A percentile compares a stretch with the other conserved stretches of the same genome.
Conservation (phyloP, 306 rosid genomes). For the Vicia faba region DNA sequence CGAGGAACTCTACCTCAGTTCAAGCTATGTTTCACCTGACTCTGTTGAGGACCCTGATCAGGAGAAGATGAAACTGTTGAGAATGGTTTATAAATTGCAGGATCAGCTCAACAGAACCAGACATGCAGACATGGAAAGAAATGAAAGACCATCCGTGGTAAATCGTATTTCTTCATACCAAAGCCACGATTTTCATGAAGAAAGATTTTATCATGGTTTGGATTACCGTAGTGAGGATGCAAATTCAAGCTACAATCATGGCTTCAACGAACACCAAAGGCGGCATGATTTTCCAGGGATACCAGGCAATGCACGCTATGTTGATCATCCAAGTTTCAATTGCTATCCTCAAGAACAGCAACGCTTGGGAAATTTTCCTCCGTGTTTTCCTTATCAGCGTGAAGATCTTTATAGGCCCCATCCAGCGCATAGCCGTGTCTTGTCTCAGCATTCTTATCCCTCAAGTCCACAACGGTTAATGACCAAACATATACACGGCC, state of each 20-base stretch:
- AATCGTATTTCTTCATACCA: constrained; percentile 42
- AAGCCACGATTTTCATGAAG: constrained; percentile 46
- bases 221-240: constrained; percentile 45
- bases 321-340: constrained; percentile 50
- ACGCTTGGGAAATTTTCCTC: constrained; percentile 60
- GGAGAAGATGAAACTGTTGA: constrained; percentile 67
- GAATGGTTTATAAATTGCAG: constrained; percentile 77
- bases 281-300: constrained; percentile 37
- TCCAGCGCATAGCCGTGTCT: constrained; percentile 47
- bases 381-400: constrained; percentile 41
- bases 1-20: constrained; percentile 49
- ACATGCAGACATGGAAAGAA: constrained; percentile 15
- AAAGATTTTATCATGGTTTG: constrained; percentile 47
- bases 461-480: constrained; percentile 51
- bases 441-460: constrained; percentile 49
- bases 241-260: constrained; percentile 48
- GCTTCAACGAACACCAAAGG: constrained; percentile 46
- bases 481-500: constrained; percentile 46
- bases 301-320: constrained; percentile 51
- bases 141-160: constrained; percentile 44
- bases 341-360: constrained; percentile 55
- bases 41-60: constrained; percentile 56
- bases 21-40: constrained; percentile 62
- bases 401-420: constrained; percentile 44
- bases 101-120: constrained; percentile 59